These are phyloP conservation scores for Francoa sonchifolia DNA, from an alignment of 441 rosid species.

Conservation along the genomic window DNA sequence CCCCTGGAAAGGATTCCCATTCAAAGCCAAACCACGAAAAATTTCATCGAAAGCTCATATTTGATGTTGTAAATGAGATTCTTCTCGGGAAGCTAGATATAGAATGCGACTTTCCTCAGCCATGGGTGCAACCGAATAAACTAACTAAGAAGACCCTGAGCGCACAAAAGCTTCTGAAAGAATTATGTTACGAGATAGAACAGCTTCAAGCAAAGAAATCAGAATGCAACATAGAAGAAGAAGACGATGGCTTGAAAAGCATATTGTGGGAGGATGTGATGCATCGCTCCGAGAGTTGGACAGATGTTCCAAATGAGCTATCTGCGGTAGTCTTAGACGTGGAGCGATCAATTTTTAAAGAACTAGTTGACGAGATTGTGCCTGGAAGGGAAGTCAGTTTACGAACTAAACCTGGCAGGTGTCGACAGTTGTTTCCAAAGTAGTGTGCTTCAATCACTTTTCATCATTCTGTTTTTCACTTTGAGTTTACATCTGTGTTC, in stretches of 20 bases:
- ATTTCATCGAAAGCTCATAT: constrained; percentile 55
- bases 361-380: constrained; percentile 64
- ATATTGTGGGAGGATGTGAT: constrained; percentile 51
- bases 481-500: too few relatives aligned
- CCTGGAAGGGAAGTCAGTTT: constrained; percentile 33
- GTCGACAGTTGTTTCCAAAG: constrained; percentile 43
- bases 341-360: constrained; percentile 74
- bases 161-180: constrained; percentile 76
- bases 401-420: constrained; percentile 29
- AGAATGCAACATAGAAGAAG: constrained; percentile 28
- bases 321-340: constrained; percentile 47
- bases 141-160: constrained; percentile 36
- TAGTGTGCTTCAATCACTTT: too few relatives aligned
- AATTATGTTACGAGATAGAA: constrained; percentile 60
- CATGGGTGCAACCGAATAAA: constrained; percentile 35
- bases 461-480: too few relatives aligned
- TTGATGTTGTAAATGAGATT: constrained; percentile 68
- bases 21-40: constrained; percentile 34
- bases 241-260: constrained; percentile 44
- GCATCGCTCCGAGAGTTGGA: constrained; percentile 45
- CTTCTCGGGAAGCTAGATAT: constrained; percentile 41
- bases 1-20: constrained; percentile 10
- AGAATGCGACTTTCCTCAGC: constrained; percentile 26
- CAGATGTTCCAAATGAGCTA: constrained; percentile 29
- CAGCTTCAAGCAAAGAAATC: constrained; percentile 37